Conservation (phyloP, 148 eudicot species). For the Silene uniflora region DNA sequence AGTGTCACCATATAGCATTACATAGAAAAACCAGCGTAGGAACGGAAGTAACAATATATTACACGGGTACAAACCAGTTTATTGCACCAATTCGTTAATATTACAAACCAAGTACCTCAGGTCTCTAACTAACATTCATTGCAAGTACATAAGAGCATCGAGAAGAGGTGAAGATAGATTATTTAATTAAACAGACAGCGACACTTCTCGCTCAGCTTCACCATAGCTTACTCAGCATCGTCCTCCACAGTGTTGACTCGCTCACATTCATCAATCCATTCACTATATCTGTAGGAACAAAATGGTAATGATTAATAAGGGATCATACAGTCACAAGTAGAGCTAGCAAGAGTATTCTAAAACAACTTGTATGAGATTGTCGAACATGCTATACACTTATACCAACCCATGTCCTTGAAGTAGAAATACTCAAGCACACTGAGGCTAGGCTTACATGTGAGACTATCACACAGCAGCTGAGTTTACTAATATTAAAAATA, state of each 20-base stretch:
- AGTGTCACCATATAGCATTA: not conserved
- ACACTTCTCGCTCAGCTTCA: conserved; percentile 12
- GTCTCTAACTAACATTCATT: conserved; percentile 7
- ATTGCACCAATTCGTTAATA: conserved; percentile 7
- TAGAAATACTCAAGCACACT: too few species aligned
- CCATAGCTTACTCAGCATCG: conserved; percentile 37
- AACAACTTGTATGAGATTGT: too few species aligned
- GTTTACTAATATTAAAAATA: not conserved
- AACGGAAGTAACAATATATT: conserved; percentile 10
- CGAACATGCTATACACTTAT: too few species aligned
- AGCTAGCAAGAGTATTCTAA: not conserved
- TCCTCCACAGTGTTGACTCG: conserved; percentile 79
- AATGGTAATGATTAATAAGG: not conserved
- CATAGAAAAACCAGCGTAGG: conserved; percentile 5
- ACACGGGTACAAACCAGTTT: conserved; percentile 22
- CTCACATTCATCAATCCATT: conserved; percentile 98
- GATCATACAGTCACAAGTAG: not conserved
- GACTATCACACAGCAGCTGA: too few species aligned
- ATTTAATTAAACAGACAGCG: conserved; percentile 11
- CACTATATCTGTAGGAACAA: conserved; percentile 67
- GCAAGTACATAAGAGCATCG: conserved; percentile 21
- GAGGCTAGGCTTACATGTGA: too few species aligned
- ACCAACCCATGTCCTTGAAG: too few species aligned
- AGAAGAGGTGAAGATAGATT: conserved; percentile 9
- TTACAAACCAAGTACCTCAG: conserved; percentile 16